Evolutionary conservation across 1,139 yeast genomes (phyloP), one percentile per base, ranked within the genome.

Genomic region (Blastobotrys raffinosifermentans): DNA sequence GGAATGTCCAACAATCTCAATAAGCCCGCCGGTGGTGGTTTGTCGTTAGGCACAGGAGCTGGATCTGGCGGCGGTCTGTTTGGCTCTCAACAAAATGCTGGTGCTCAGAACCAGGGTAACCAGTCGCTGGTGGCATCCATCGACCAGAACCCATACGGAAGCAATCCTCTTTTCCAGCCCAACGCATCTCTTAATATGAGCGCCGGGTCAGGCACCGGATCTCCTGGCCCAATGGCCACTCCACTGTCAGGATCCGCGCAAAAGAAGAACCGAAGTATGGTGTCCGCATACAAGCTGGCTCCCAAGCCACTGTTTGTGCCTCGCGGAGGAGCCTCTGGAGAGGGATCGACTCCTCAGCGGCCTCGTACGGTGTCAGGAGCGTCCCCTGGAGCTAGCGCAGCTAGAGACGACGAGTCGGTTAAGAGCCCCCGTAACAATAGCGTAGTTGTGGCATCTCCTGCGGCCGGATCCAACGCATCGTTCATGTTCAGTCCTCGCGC

Each of bases 131-230:
- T 66, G 29, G 75, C 73, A 26, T 65, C 77, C 22, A 67, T 69
- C 39, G 69, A 72, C 29, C 78, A 72, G 45, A 82, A 82, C 55
- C 91, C 93, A 29, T 82, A 80, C 56, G 89, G 91, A 2, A 69
- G 69, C 46, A 80, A 78, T 54, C 85, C 85, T 4, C 64, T 79
- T 36, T 80, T 75, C 61, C 55, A 70, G 19, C 69, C 69, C 4
- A 63, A 69, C 20, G 63, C 66, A 11, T 46, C 57, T n/a, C 53
- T 54, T 19, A 44, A 46, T n/a, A 40, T 44, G 29, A 38, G 35
- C 21, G 42, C 39, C 17, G 50, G 51, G 6, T 32, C 47, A 10
- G 41, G 45, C 14, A 43, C 57, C 14, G 44, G 49, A 13, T 57
- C 73, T 2, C 55, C 70, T 18, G 72, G 71, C 7, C 84, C 87